Conservation (phyloP, 176 grass and related monocot genomes). For the Rhipidocladum racemiflorum region DNA sequence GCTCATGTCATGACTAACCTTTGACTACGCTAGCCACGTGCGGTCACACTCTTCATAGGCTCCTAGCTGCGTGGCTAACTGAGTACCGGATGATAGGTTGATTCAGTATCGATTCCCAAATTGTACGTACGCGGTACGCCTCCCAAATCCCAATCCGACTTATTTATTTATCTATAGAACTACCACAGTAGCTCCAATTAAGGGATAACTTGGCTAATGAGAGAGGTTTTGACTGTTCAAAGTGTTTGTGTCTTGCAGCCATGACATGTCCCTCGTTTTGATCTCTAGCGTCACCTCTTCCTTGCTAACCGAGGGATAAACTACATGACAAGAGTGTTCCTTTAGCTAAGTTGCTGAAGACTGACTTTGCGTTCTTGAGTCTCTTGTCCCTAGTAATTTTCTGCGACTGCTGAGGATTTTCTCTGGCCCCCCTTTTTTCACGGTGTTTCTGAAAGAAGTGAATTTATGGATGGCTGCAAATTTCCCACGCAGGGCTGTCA, state of each 20-base stretch:
- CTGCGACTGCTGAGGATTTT: background rate
- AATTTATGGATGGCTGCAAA: background rate
- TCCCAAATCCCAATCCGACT: background rate
- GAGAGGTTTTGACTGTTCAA: background rate
- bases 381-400: background rate
- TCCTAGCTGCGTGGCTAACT: background rate
- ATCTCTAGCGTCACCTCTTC: background rate
- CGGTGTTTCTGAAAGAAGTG: constrained; percentile 4
- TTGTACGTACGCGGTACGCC: background rate
- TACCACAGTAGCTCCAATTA: background rate
- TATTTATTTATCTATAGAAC: background rate
- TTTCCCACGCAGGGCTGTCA: background rate
- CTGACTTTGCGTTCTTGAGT: background rate
- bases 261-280: background rate
- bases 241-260: background rate
- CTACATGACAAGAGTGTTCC: background rate
- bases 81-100: background rate
- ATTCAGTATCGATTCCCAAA: background rate
- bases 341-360: background rate
- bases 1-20: background rate
- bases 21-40: background rate
- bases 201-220: background rate
- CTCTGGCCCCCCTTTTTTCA: background rate
- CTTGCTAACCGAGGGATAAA: background rate
- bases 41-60: background rate